Base-by-base conservation (phyloP, 2,329 filamentous ascomycete species). In the Fusarium napiforme region DNA sequence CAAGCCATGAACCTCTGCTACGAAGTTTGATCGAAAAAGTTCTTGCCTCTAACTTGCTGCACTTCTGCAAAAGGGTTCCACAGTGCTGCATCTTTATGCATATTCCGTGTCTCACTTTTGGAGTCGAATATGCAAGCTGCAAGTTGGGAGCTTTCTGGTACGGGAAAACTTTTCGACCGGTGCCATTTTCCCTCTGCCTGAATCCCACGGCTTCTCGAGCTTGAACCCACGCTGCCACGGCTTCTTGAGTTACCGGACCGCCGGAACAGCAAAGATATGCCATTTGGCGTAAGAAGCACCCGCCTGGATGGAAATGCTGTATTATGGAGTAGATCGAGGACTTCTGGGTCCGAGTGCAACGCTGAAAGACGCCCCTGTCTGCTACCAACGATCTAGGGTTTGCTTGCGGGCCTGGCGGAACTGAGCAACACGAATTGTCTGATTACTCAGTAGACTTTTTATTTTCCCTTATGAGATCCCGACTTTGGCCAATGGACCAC, bases 101-200 rank as follows among this genome's bases (percentile, higher is more conserved):
- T 68, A 53, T 67, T 60, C 50, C 43, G 53, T 62, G 55, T 60
- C 62, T 64, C 49, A 39, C 50, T 63, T 45, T 46, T 53, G 66
- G 57, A 62, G 49, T 55, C 53, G 32, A 45, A 50, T n/a, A 67
- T 49, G 69, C 69, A 73, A 71, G 60, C 56, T 50, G 69, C 64
- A 72, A 71, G 58, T 57, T 23, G 43, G 59, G 61, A 73, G 59
- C 53, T 61, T 64, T 58, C 55, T 39, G 8, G 34, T 63, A 21
- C 18, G n/a, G 34, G 43, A 74, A 76, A 66, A 69, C 46, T 71
- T 72, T 74, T 78, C 67, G 64, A 42, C 53, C 30, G 10, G 10
- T 40, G 39, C 60, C 55, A 56, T 34, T 36, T 53, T 21, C 46
- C 9, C 26, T 60, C 55, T 56, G 40, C 60, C 37, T 50, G 28